Evolutionary conservation across 108 stramenopile genomes (phyloP).

Genomic region (Nitzschia sp.): DNA sequence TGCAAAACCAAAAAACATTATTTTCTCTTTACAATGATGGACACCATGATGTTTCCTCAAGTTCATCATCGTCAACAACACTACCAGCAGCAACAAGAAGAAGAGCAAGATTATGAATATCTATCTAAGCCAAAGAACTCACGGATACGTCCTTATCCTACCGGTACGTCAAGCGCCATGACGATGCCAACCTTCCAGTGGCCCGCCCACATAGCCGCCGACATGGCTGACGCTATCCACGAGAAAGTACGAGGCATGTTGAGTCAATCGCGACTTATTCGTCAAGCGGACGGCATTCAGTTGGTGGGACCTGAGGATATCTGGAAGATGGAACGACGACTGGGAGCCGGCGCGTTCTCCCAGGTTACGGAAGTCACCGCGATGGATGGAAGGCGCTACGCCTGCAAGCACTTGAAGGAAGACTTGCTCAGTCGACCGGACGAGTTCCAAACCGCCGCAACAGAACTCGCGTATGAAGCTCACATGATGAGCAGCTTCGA

Average conservation of each 20-base stretch:
- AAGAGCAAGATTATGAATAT: background rate
- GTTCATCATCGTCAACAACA: background rate
- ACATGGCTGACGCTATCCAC: constrained; percentile 37
- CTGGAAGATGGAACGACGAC: constrained; percentile 29
- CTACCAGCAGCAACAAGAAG: background rate
- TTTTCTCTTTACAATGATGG: background rate
- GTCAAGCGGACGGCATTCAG: constrained; percentile 23
- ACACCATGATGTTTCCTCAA: background rate
- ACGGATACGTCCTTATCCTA: background rate
- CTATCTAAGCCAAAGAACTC: background rate
- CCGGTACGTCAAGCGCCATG: background rate
- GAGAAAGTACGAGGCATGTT: constrained; percentile 28
- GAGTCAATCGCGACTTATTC: constrained; percentile 19
- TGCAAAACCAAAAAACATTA: too few relatives aligned
- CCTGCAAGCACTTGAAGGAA: constrained; percentile 59
- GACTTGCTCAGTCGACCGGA: constrained; percentile 39
- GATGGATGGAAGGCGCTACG: constrained; percentile 20
- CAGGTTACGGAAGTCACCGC: constrained; percentile 39
- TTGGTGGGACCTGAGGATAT: constrained; percentile 32
- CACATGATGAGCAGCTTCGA: constrained; percentile 67
- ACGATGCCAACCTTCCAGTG: constrained; percentile 4
- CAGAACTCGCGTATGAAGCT: constrained; percentile 72
- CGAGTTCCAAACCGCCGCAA: constrained; percentile 54
- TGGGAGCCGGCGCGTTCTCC: constrained; percentile 68
- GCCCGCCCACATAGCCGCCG: constrained; percentile 8